Conservation (phyloP, 2,329 filamentous ascomycete species). For the Sclerotiophoma versabilis region DNA sequence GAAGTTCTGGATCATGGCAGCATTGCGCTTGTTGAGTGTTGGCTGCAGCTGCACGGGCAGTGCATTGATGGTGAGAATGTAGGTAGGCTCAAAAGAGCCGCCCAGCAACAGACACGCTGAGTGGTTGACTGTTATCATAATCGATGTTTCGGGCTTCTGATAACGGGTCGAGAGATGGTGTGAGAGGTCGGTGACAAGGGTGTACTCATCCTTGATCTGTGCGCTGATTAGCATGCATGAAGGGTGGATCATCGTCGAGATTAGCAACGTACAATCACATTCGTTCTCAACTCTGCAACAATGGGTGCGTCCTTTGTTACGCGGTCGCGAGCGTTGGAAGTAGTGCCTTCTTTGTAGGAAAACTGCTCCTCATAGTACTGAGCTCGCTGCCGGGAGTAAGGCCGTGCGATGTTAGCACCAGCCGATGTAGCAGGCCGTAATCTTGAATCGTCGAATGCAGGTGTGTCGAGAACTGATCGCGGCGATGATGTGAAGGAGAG, state of each 20-base stretch:
- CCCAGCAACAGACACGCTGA: conserved; percentile 77
- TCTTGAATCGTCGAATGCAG: conserved; percentile 21
- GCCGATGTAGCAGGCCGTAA: conserved; percentile 21
- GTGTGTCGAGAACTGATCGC: conserved; percentile 34
- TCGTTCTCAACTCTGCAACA: conserved; percentile 57
- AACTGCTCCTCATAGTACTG: conserved; percentile 50
- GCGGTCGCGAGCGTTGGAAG: conserved; percentile 50
- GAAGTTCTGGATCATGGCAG: conserved; percentile 77
- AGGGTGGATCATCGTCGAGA: conserved; percentile 18
- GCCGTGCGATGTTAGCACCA: conserved; percentile 11
- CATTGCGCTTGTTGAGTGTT: conserved; percentile 81
- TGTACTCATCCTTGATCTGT: conserved; percentile 77
- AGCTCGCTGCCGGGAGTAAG: conserved; percentile 41
- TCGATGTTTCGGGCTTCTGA: conserved; percentile 73
- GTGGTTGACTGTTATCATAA: conserved; percentile 79
- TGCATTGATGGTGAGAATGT: conserved; percentile 76
- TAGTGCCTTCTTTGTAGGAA: conserved; percentile 45
- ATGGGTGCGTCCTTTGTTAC: conserved; percentile 56
- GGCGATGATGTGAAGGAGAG: conserved; percentile 49
- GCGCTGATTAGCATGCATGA: conserved; percentile 30
- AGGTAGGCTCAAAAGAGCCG: conserved; percentile 79
- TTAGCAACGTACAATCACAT: conserved; percentile 57
- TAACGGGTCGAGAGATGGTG: conserved; percentile 77
- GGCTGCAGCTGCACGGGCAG: conserved; percentile 73
- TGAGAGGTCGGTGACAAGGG: conserved; percentile 76